A percentile compares a stretch with the other conserved stretches of the same genome.
These are phyloP conservation scores for Eudorina sp. DNA, from an alignment of 139 green algal species.

Conservation along the genomic window DNA sequence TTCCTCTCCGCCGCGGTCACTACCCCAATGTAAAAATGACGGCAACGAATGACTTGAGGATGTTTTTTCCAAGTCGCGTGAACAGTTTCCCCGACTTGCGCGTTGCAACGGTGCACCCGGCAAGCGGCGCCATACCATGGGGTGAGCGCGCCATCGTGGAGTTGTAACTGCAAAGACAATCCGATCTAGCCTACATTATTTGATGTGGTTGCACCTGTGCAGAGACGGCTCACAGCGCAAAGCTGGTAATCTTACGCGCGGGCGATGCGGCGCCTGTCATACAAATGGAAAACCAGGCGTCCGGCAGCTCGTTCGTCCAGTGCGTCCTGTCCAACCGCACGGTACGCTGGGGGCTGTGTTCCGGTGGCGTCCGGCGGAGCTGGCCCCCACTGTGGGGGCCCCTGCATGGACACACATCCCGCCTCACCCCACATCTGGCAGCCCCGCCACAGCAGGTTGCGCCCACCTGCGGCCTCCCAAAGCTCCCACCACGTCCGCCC, in stretches of 20 bases:
- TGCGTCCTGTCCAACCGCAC: constrained; percentile 16
- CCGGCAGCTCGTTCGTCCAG: neutral
- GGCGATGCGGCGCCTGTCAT: constrained; percentile 9
- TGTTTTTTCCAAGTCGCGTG: neutral
- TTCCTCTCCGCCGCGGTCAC: too few species aligned
- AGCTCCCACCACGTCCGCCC: neutral
- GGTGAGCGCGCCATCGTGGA: neutral
- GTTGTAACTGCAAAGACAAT: neutral
- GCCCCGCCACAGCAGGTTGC: neutral
- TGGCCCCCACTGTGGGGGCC: neutral
- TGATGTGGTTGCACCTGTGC: neutral
- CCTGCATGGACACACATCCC: neutral
- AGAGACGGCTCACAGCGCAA: neutral
- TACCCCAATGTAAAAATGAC: too few species aligned
- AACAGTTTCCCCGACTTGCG: neutral
- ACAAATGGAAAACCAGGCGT: neutral
- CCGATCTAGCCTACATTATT: neutral
- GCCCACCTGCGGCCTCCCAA: neutral
- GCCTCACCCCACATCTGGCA: neutral
- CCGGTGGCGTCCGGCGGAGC: neutral
- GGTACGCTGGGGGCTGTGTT: neutral
- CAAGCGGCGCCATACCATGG: neutral
- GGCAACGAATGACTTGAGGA: neutral
- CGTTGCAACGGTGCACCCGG: neutral
- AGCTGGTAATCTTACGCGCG: neutral